Conservation (phyloP, 2,329 filamentous ascomycete species). For the Pyricularia grisea region DNA sequence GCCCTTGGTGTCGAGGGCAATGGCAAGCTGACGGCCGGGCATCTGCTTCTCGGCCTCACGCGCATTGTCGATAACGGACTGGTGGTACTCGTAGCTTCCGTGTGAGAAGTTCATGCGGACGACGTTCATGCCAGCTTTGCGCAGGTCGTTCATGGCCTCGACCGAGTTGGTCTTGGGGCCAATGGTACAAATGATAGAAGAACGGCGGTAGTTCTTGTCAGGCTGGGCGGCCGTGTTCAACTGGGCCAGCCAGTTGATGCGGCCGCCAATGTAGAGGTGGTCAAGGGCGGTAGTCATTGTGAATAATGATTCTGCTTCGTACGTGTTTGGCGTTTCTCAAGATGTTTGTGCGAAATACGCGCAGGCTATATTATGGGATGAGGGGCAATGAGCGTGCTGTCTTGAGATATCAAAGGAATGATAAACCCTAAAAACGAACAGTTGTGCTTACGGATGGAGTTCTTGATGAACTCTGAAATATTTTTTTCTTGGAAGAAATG, state of each 20-base stretch:
- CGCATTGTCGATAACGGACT: conserved; percentile 95
- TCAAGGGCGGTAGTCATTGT: conserved; percentile 65
- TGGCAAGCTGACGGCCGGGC: conserved; percentile 80
- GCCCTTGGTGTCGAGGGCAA: conserved; percentile 73
- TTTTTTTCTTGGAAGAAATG: background rate
- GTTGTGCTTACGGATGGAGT: background rate
- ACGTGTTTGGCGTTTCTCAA: background rate
- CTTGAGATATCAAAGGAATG: background rate
- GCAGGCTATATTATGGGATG: background rate
- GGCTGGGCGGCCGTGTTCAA: conserved; percentile 88
- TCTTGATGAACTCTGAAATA: background rate
- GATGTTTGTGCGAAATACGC: background rate
- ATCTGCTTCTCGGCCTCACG: conserved; percentile 73
- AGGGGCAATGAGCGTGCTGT: background rate
- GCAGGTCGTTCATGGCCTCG: conserved; percentile 92
- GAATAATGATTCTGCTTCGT: conserved; percentile 11
- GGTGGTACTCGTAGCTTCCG: conserved; percentile 81
- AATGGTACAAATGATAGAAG: conserved; percentile 98
- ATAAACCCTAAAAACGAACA: background rate
- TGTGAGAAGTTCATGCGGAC: conserved; percentile 99
- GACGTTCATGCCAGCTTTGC: conserved; percentile 86
- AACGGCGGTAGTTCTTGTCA: conserved; percentile 84
- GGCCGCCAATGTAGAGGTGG: conserved; percentile 70
- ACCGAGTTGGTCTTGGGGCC: conserved; percentile 98
- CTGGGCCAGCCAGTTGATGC: conserved; percentile 54